A percentile compares a stretch with the other conserved stretches of the same genome.
Evolutionary conservation across 305 asterid species (phyloP).

Genomic region (Fraxinus nigra): DNA sequence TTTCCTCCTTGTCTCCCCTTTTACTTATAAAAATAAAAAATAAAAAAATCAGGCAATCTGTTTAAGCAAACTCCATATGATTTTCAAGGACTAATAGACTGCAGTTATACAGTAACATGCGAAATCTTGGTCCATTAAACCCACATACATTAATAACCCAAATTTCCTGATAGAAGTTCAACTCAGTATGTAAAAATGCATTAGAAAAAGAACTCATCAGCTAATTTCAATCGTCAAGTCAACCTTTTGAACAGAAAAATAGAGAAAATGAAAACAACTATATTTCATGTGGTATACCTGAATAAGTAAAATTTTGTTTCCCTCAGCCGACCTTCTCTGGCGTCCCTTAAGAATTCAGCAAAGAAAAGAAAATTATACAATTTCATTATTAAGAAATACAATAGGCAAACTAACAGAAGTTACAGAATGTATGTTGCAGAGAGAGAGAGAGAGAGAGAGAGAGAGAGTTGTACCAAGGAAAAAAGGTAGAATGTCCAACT

Average conservation of each 20-base stretch:
- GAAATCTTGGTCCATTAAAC: background rate
- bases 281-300: slow-evolving; percentile 30
- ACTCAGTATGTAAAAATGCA: background rate
- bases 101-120: background rate
- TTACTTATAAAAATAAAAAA: background rate
- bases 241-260: background rate
- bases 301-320: slow-evolving; percentile 42
- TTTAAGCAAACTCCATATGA: background rate
- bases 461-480: too few species aligned
- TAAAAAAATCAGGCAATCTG: background rate
- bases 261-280: background rate
- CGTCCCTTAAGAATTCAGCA: slow-evolving; percentile 44
- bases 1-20: background rate
- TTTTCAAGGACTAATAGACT: background rate
- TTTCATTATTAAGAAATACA: background rate
- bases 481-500: slow-evolving; percentile 21
- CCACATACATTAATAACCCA: background rate
- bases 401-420: too few species aligned
- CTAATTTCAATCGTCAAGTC: slow-evolving; percentile 8
- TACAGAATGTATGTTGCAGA: too few species aligned
- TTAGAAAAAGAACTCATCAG: slow-evolving; percentile 13
- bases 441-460: too few species aligned
- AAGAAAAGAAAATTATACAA: background rate
- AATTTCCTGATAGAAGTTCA: background rate
- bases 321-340: slow-evolving; percentile 48